Base-by-base conservation (phyloP, 2,329 filamentous ascomycete species). In the Eutypa lata region DNA sequence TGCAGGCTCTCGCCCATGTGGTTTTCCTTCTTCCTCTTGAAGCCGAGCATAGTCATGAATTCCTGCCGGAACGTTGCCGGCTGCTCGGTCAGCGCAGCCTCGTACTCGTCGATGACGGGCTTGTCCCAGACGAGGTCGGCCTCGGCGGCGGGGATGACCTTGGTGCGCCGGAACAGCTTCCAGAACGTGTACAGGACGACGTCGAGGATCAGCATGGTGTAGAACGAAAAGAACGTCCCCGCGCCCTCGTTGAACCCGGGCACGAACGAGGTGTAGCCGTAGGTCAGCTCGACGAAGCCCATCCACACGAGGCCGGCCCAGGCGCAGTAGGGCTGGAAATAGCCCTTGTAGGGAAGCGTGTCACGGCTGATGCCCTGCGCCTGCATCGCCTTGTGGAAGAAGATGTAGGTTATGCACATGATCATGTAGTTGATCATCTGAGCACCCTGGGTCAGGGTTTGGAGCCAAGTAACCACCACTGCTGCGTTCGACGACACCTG, bases 111-210 rank as follows among this genome's bases (percentile, higher is more conserved):
- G 51, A 86, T 80, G 21, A 74, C 61, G 21, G 81, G 82, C n/a
- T 77, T 72, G 60, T 87, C 76, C 82, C 82, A 82, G 42, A 83
- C 71, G 16, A 87, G 72, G 61, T 87, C 83, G 3, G 77, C 76
- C 62, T 88, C 79, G 5, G 73, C 64, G 0, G 84, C 72, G 2
- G 70, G 69, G 18, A 84, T 72, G 49, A 80, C 71, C 54, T 75
- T 76, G 2, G 85, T 88, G 52, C 73, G 74, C 71, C 84, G 82
- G 65, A 83, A 19, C 1, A 88, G 7, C 70, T 89, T 90, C 83
- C 84, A 90, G 60, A 74, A 74, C 19, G 78, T 84, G 71, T 80
- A 80, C 18, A 73, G 68, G 66, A 80, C 73, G 63, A 81, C 78
- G 35, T 62, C 71, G 3, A 75, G 68, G 18, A 75, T 71, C 22